phyloP scores from a whole-genome alignment of 768 basidiomycete genomes.

The Collybia mongolica region DNA sequence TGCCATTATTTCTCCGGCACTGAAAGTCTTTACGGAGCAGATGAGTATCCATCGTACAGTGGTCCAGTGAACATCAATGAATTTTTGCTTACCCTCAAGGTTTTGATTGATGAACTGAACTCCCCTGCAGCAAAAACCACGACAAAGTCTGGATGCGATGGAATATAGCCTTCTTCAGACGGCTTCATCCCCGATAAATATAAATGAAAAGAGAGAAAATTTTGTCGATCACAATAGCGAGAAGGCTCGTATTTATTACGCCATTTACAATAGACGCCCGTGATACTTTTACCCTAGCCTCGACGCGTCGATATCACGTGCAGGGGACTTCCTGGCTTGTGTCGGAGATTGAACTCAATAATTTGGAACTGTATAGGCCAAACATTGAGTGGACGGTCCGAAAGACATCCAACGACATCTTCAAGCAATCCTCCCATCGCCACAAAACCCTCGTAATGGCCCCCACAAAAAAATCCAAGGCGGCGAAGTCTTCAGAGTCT shows the following conservation, averaged over 20 bases:
- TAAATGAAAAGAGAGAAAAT: not conserved
- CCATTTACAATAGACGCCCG: not conserved
- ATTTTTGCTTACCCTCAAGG: constrained; percentile 27
- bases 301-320: constrained; percentile 7
- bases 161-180: constrained; percentile 25
- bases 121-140: constrained; percentile 36
- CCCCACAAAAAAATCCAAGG: constrained; percentile 93
- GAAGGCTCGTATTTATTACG: not conserved
- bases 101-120: constrained; percentile 33
- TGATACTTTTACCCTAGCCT: not conserved
- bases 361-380: constrained; percentile 29
- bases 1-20: constrained; percentile 34
- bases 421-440: constrained; percentile 14
- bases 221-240: not conserved
- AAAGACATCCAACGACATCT: constrained; percentile 6
- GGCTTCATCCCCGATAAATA: constrained; percentile 19
- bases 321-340: not conserved
- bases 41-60: too few species aligned
- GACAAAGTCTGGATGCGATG: constrained; percentile 31
- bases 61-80: not conserved
- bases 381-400: too few species aligned
- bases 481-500: constrained; percentile 90
- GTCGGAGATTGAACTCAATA: constrained; percentile 28
- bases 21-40: constrained; percentile 28
- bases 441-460: constrained; percentile 62